Percentiles rank a stretch among this genome's conserved stretches.
These are phyloP conservation scores for Carex littledalei DNA, from an alignment of 176 grass and related monocot species.

Conservation along the genomic window DNA sequence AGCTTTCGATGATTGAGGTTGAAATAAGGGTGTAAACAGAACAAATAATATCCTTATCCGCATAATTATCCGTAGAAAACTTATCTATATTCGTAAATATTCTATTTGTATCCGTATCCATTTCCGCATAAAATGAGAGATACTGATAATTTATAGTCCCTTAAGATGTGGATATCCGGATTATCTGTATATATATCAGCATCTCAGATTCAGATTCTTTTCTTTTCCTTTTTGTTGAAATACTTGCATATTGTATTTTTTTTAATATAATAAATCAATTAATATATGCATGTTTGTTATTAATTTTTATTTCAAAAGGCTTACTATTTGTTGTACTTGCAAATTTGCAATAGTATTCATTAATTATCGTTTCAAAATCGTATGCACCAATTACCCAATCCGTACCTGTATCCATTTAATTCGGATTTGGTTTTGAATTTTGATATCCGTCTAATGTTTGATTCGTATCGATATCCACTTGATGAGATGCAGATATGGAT, in stretches of 20 bases:
- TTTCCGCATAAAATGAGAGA: neutral
- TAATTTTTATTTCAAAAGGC: too few relatives aligned
- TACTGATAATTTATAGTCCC: neutral
- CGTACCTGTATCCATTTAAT: neutral
- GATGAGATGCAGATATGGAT: neutral
- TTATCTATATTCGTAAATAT: neutral
- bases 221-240: neutral
- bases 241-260: neutral
- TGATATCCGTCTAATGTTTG: neutral
- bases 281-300: neutral
- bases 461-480: neutral
- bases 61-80: neutral
- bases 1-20: neutral
- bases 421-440: neutral
- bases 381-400: neutral
- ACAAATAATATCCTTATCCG: neutral
- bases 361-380: neutral
- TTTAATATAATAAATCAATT: neutral
- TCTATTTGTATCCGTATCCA: neutral
- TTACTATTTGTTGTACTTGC: neutral
- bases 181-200: neutral
- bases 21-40: neutral
- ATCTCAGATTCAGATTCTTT: too few relatives aligned
- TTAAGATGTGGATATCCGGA: neutral
- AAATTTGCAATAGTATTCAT: neutral